These are phyloP conservation scores for Aspergillus bombycis DNA, from an alignment of 2,329 filamentous ascomycete species.

Conservation along the genomic window DNA sequence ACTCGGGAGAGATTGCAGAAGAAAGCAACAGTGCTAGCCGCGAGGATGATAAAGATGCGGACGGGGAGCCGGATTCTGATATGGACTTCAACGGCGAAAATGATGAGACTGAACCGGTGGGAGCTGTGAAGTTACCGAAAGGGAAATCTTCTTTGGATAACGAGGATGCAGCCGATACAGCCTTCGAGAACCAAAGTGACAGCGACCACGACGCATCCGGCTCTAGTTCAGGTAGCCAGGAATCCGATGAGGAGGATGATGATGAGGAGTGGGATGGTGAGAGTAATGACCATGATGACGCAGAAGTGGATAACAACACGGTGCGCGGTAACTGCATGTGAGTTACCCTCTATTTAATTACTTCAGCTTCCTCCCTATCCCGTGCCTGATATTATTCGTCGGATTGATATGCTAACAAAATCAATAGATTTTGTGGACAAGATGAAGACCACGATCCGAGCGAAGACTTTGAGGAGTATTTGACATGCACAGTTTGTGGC, in stretches of 20 bases:
- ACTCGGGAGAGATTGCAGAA: constrained; percentile 34
- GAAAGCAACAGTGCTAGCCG: constrained; percentile 31
- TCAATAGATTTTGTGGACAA: constrained; percentile 75
- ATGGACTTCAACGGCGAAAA: constrained; percentile 41
- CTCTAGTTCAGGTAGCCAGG: constrained; percentile 52
- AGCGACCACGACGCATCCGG: constrained; percentile 45
- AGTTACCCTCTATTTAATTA: constrained; percentile 31
- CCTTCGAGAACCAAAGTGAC: constrained; percentile 45
- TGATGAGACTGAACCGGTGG: constrained; percentile 46
- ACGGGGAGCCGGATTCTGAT: constrained; percentile 29
- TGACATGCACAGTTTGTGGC: constrained; percentile 76
- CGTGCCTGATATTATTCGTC: not conserved
- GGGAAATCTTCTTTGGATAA: constrained; percentile 33
- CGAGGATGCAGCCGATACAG: constrained; percentile 45
- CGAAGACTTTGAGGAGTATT: constrained; percentile 77
- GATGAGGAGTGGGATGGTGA: constrained; percentile 52
- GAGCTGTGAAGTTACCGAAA: constrained; percentile 41
- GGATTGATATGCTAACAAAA: constrained; percentile 30
- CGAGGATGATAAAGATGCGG: constrained; percentile 38
- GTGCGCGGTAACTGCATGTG: constrained; percentile 68
- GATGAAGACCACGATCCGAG: constrained; percentile 81
- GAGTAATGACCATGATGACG: constrained; percentile 51
- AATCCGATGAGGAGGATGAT: constrained; percentile 55
- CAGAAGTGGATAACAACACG: constrained; percentile 46
- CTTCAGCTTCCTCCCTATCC: not conserved